Conservation (phyloP, 2,329 filamentous ascomycete genomes). For the Juglanconis sp. region DNA sequence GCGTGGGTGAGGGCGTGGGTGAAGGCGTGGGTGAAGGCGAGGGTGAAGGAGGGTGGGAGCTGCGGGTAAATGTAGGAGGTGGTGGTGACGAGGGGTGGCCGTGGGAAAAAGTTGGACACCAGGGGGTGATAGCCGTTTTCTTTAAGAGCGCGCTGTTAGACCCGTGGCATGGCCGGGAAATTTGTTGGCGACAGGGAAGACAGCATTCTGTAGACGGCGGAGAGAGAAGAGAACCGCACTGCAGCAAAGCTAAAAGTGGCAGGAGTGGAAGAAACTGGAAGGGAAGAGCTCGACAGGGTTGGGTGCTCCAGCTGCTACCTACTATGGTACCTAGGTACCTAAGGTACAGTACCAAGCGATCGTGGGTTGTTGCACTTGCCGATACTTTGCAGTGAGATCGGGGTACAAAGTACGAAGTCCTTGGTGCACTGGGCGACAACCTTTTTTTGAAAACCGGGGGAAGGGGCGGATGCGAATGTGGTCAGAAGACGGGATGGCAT, state of each 20-base stretch:
- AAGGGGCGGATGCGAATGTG: conserved; percentile 12
- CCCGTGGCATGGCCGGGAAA: conserved; percentile 17
- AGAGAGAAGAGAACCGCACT: neutral
- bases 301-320: neutral
- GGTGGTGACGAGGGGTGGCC: conserved; percentile 8
- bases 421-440: conserved; percentile 13
- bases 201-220: conserved; percentile 5
- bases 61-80: conserved; percentile 1
- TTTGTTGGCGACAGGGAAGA: conserved; percentile 18
- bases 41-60: neutral
- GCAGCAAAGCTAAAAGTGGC: neutral
- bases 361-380: no score
- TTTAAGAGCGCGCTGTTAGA: conserved; percentile 18
- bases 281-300: conserved; percentile 1
- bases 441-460: conserved; percentile 4
- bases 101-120: conserved; percentile 6
- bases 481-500: conserved; percentile 12
- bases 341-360: no score
- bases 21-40: conserved; percentile 4
- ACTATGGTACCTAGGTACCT: no score
- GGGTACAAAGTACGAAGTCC: neutral
- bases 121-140: conserved; percentile 16
- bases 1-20: conserved; percentile 5
- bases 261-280: neutral
- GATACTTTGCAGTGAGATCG: neutral